These are phyloP conservation scores for Bertia moriformis DNA, from an alignment of 2,329 filamentous ascomycete genomes.

Conservation along the genomic window DNA sequence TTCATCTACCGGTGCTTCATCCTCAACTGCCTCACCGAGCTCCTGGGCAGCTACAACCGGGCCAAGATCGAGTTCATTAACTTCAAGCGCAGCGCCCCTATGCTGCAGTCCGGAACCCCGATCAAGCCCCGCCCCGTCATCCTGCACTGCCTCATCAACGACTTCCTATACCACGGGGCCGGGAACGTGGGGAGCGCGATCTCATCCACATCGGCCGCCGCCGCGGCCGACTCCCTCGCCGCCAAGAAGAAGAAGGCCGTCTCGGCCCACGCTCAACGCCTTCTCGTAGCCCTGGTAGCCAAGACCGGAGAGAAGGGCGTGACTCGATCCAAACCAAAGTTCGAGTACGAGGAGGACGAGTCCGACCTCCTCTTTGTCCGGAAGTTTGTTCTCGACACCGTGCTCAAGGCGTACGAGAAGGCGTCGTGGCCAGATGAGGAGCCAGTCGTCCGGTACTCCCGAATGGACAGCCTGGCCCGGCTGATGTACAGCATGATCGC, in stretches of 20 bases:
- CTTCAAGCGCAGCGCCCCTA: conserved; percentile 81
- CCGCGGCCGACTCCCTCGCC: conserved; percentile 46
- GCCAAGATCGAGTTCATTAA: conserved; percentile 98
- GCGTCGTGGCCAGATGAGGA: conserved; percentile 65
- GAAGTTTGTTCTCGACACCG: conserved; percentile 85
- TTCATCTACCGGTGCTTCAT: conserved; percentile 95
- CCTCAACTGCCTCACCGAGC: conserved; percentile 76
- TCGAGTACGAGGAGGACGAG: conserved; percentile 56
- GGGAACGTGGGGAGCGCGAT: conserved; percentile 49
- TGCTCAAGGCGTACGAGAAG: conserved; percentile 82
- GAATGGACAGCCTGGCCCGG: conserved; percentile 75
- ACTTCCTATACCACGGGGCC: conserved; percentile 50
- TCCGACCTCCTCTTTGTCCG: conserved; percentile 79
- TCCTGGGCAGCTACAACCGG: conserved; percentile 80
- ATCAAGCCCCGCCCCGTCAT: conserved; percentile 88
- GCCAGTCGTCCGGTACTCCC: conserved; percentile 72
- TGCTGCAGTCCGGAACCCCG: conserved; percentile 70
- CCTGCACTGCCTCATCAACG: conserved; percentile 81
- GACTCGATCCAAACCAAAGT: conserved; percentile 39
- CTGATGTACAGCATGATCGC: conserved; percentile 87
- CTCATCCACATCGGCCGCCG: too few relatives aligned
- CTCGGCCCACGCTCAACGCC: conserved; percentile 70
- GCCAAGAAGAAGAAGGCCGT: conserved; percentile 79
- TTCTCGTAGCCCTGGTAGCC: conserved; percentile 72
- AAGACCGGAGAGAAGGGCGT: conserved; percentile 69